phyloP scores from a whole-genome alignment of 208 protist genomes.

The Trypanosoma congolense region DNA sequence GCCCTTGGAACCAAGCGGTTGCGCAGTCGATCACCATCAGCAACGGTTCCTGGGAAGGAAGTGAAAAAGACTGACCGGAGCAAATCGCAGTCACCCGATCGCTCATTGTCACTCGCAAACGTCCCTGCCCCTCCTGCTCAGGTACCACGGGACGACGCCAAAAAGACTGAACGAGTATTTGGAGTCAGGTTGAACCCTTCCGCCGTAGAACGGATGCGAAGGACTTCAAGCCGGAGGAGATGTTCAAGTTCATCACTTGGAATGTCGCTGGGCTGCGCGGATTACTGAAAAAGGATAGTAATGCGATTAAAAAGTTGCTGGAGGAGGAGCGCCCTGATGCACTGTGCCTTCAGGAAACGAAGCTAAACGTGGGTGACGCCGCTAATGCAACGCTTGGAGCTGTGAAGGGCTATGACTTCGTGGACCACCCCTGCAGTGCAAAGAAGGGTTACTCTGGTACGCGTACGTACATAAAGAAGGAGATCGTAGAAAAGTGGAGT shows the following conservation, averaged over 20 bases:
- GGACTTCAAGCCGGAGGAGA: conserved; percentile 52
- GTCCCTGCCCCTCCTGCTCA: not conserved
- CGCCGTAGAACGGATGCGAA: conserved; percentile 32
- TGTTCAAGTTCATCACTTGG: conserved; percentile 90
- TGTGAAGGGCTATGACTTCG: conserved; percentile 68
- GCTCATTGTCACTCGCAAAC: not conserved
- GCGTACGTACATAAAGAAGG: conserved; percentile 62
- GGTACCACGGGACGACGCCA: conserved; percentile 4
- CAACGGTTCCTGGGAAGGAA: conserved; percentile 6
- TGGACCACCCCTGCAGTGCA: conserved; percentile 64
- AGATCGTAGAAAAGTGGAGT: conserved; percentile 8
- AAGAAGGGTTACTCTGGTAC: conserved; percentile 90
- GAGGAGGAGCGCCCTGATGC: conserved; percentile 69
- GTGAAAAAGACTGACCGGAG: not conserved
- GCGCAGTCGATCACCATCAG: conserved; percentile 14
- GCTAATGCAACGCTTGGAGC: conserved; percentile 49
- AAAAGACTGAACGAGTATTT: conserved; percentile 61
- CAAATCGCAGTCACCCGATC: conserved; percentile 6
- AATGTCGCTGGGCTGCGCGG: conserved; percentile 91
- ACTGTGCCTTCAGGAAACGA: conserved; percentile 92
- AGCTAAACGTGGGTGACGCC: conserved; percentile 68
- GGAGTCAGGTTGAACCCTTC: conserved; percentile 58
- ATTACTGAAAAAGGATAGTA: conserved; percentile 64
- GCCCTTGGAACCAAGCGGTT: conserved; percentile 4
- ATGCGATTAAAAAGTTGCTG: conserved; percentile 47